Conservation (phyloP, 2,329 filamentous ascomycete genomes). For the Fusarium albosuccineum region DNA sequence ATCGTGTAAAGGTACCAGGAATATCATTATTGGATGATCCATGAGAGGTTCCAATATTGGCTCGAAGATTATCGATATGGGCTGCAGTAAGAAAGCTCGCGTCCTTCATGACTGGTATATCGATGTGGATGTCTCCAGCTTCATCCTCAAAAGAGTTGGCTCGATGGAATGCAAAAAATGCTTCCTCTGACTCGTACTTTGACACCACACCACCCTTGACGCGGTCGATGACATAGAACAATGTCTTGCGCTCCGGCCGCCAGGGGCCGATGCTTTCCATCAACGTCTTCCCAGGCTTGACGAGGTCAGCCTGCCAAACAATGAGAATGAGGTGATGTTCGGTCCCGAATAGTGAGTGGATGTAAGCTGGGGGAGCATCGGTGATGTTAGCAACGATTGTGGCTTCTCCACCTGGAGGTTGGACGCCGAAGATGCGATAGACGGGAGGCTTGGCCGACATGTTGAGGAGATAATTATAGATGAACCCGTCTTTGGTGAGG, state of each 20-base stretch:
- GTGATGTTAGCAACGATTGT: slow-evolving; percentile 26
- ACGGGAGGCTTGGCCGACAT: slow-evolving; percentile 6
- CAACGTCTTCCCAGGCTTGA: slow-evolving; percentile 6
- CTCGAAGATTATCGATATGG: slow-evolving; percentile 9
- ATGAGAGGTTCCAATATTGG: slow-evolving; percentile 13
- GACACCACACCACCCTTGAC: slow-evolving; percentile 14
- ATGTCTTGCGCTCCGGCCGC: slow-evolving; percentile 10
- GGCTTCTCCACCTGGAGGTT: slow-evolving; percentile 5
- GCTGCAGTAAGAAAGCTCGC: slow-evolving; percentile 9
- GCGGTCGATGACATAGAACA: slow-evolving; percentile 23
- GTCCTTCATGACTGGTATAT: slow-evolving; percentile 17
- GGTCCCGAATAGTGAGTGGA: slow-evolving; percentile 18
- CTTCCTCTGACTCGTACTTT: slow-evolving; percentile 16
- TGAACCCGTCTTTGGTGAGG: background rate
- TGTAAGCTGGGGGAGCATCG: slow-evolving; percentile 19
- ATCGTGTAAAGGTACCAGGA: slow-evolving; percentile 17
- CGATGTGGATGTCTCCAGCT: slow-evolving; percentile 16
- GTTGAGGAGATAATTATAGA: slow-evolving; percentile 26
- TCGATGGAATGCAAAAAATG: slow-evolving; percentile 21
- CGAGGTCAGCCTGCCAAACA: slow-evolving; percentile 25
- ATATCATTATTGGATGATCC: slow-evolving; percentile 10
- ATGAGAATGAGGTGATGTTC: slow-evolving; percentile 18
- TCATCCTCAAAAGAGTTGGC: slow-evolving; percentile 23
- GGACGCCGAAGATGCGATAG: slow-evolving; percentile 20
- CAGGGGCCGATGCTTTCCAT: slow-evolving; percentile 13